Conservation (phyloP, 345 rosid genomes). For the Heritiera fomes region DNA sequence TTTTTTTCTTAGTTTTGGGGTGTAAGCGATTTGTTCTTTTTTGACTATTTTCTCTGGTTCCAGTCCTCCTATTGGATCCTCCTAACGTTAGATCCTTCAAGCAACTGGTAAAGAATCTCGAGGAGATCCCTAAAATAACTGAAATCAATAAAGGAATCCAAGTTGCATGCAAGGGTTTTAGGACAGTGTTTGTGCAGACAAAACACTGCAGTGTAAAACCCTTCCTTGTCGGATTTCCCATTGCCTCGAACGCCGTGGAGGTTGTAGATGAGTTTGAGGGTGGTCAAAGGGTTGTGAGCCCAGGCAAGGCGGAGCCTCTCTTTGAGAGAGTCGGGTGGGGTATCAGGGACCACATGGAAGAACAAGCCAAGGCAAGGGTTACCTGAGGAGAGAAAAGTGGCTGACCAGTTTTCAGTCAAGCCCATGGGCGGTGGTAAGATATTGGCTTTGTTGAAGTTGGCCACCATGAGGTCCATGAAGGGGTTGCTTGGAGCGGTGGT, state of each 20-base stretch:
- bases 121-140: slow-evolving; percentile 66
- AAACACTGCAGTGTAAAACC: slow-evolving; percentile 54
- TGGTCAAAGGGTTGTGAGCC: slow-evolving; percentile 50
- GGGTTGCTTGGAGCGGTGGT: slow-evolving; percentile 12
- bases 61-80: slow-evolving; percentile 48
- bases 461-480: slow-evolving; percentile 42
- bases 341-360: slow-evolving; percentile 55
- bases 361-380: slow-evolving; percentile 64
- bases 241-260: slow-evolving; percentile 67
- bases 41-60: slow-evolving; percentile 26
- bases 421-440: slow-evolving; percentile 31
- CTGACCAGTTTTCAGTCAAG: slow-evolving; percentile 41
- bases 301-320: slow-evolving; percentile 42
- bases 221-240: slow-evolving; percentile 63
- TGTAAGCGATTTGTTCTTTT: neutral
- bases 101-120: slow-evolving; percentile 60
- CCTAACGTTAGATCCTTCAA: slow-evolving; percentile 47
- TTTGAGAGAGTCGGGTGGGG: slow-evolving; percentile 32
- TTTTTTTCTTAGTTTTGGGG: neutral
- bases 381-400: slow-evolving; percentile 41
- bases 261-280: slow-evolving; percentile 60
- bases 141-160: slow-evolving; percentile 36
- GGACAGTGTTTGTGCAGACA: slow-evolving; percentile 64
- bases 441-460: slow-evolving; percentile 34
- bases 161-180: slow-evolving; percentile 55